phyloP scores from a whole-genome alignment of 176 grass and related monocot species.

The Canna indica region DNA sequence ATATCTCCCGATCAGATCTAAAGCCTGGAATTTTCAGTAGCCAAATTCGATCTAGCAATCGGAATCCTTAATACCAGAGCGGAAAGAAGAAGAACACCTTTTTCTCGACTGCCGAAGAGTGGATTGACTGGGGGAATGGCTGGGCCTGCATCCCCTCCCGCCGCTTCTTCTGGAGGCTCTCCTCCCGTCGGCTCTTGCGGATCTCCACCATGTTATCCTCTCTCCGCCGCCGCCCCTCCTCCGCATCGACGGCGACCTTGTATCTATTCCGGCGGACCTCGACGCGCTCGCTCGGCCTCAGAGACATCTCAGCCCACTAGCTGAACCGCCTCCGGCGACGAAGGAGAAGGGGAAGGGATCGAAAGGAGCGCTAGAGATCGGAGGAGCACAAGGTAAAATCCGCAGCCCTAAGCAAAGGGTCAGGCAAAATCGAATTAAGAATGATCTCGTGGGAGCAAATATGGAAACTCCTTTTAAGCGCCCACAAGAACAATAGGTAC shows the following conservation, averaged over 20 bases:
- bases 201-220: conserved; percentile 99
- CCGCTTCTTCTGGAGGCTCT: no score
- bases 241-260: conserved; percentile 84
- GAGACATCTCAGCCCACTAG: conserved; percentile 39
- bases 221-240: conserved; percentile 80
- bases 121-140: conserved; percentile 3
- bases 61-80: conserved; percentile 18
- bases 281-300: conserved; percentile 60
- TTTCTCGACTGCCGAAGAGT: conserved; percentile 70
- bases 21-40: no score
- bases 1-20: neutral
- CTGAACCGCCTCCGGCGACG: neutral
- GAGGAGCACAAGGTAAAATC: neutral
- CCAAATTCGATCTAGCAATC: neutral
- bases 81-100: conserved; percentile 31
- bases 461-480: no score
- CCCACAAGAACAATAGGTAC: no score
- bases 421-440: neutral
- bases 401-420: neutral
- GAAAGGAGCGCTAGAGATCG: neutral
- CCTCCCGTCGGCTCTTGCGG: conserved; percentile 83
- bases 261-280: conserved; percentile 74
- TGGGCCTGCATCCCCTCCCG: conserved; percentile 75
- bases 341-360: neutral
- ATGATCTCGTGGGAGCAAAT: no score